A percentile compares a stretch with the other conserved stretches of the same genome.
Evolutionary conservation across 2,329 filamentous ascomycete genomes (phyloP).

Genomic region (Phyllosticta citrichinensis): DNA sequence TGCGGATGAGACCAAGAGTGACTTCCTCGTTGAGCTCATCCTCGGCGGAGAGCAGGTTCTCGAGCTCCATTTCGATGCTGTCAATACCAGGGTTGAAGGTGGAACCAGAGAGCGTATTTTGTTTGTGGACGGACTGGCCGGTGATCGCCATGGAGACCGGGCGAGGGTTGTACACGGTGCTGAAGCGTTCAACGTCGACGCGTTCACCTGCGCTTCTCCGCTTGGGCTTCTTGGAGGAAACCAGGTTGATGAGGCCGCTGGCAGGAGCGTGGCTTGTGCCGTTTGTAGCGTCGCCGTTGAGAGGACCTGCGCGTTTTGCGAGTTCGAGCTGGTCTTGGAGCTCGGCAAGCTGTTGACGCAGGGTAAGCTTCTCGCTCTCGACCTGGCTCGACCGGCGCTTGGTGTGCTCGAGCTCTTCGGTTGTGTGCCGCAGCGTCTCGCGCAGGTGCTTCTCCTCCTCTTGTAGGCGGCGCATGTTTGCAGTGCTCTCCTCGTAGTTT

Average conservation of each 20-base stretch:
- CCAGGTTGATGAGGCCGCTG: conserved; percentile 86
- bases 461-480: conserved; percentile 86
- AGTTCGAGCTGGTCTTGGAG: conserved; percentile 87
- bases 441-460: conserved; percentile 83
- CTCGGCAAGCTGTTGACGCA: conserved; percentile 80
- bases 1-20: conserved; percentile 88
- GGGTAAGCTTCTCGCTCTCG: conserved; percentile 74
- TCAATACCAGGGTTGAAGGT: conserved; percentile 74
- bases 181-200: conserved; percentile 79
- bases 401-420: conserved; percentile 68
- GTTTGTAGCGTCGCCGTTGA: conserved; percentile 59
- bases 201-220: conserved; percentile 84
- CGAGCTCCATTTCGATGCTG: conserved; percentile 89
- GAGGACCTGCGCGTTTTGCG: conserved; percentile 66
- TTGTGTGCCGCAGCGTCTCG: conserved; percentile 71
- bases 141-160: conserved; percentile 88
- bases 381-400: conserved; percentile 64
- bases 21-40: conserved; percentile 95
- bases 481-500: conserved; percentile 80
- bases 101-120: conserved; percentile 57
- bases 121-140: conserved; percentile 52
- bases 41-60: conserved; percentile 87
- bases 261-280: conserved; percentile 46
- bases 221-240: conserved; percentile 95
- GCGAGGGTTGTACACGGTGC: conserved; percentile 82